phyloP scores from a whole-genome alignment of 345 rosid species.

The Euphorbia tirucalli region DNA sequence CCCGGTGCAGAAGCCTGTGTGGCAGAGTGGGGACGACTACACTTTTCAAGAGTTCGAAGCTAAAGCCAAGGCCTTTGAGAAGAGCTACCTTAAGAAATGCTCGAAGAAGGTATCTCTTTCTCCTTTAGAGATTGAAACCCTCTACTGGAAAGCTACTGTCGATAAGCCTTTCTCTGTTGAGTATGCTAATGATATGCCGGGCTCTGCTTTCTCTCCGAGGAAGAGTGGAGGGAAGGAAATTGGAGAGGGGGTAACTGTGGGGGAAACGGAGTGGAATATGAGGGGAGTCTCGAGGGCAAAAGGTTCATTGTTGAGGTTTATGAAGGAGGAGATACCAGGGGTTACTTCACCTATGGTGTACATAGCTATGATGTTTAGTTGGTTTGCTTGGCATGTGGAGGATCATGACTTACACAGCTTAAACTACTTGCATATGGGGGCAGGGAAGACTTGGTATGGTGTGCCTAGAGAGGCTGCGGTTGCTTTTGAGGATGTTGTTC shows the following conservation, averaged over 20 bases:
- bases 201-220: slow-evolving; percentile 78
- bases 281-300: slow-evolving; percentile 86
- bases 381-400: slow-evolving; percentile 99
- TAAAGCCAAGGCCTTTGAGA: slow-evolving; percentile 80
- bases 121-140: slow-evolving; percentile 75
- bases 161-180: slow-evolving; percentile 94
- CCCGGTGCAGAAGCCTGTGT: slow-evolving; percentile 85
- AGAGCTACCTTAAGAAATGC: slow-evolving; percentile 55
- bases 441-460: slow-evolving; percentile 97
- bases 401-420: slow-evolving; percentile 98
- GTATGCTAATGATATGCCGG: slow-evolving; percentile 98
- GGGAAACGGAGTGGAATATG: slow-evolving; percentile 97
- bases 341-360: slow-evolving; percentile 98
- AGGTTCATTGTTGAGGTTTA: slow-evolving; percentile 85
- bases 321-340: slow-evolving; percentile 99
- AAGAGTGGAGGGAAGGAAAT: slow-evolving; percentile 36
- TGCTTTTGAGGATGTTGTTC: slow-evolving; percentile 94
- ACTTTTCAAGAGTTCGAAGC: slow-evolving; percentile 83
- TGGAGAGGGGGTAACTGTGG: slow-evolving; percentile 65
- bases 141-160: slow-evolving; percentile 89
- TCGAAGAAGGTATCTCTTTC: slow-evolving; percentile 57
- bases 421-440: slow-evolving; percentile 96
- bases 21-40: slow-evolving; percentile 96
- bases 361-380: slow-evolving; percentile 94
- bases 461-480: slow-evolving; percentile 89